Conservation (phyloP, 192 early-diverging fungal species). For the Backusella liffmaniae region DNA sequence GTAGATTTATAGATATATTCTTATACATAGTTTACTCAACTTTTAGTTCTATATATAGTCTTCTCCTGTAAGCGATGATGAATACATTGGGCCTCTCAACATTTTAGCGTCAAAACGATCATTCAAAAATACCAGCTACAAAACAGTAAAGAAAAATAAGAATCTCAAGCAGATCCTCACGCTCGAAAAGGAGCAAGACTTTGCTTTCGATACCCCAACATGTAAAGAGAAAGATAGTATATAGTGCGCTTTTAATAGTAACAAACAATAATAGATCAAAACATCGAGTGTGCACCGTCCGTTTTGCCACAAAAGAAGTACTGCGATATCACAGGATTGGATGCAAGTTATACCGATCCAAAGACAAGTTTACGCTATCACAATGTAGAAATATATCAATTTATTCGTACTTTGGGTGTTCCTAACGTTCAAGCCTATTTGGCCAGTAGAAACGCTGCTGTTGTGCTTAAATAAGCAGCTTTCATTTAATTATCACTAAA, state of each 20-base stretch:
- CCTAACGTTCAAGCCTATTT: slow-evolving; percentile 80
- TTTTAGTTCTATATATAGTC: neutral
- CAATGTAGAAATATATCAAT: slow-evolving; percentile 78
- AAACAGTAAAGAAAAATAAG: slow-evolving; percentile 66
- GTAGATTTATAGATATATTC: neutral
- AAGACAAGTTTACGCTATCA: slow-evolving; percentile 83
- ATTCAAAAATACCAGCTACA: slow-evolving; percentile 74
- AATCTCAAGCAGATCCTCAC: slow-evolving; percentile 82
- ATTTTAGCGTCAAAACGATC: slow-evolving; percentile 29
- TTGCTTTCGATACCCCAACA: slow-evolving; percentile 61
- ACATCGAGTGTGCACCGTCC: slow-evolving; percentile 82
- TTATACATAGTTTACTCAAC: neutral
- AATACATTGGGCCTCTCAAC: slow-evolving; percentile 17
- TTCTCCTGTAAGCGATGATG: slow-evolving; percentile 1
- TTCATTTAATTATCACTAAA: neutral
- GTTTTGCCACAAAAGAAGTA: slow-evolving; percentile 84
- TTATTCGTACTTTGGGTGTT: slow-evolving; percentile 69
- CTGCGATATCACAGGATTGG: slow-evolving; percentile 88
- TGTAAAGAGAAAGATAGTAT: slow-evolving; percentile 40
- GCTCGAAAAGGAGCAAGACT: slow-evolving; percentile 60
- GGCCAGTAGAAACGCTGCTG: slow-evolving; percentile 74
- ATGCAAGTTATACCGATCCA: slow-evolving; percentile 85
- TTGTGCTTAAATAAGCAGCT: slow-evolving; percentile 51
- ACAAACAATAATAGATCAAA: slow-evolving; percentile 56
- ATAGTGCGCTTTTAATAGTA: neutral